Conservation (phyloP, 371 early-diverging fungal species). For the Lichtheimia ramosa region DNA sequence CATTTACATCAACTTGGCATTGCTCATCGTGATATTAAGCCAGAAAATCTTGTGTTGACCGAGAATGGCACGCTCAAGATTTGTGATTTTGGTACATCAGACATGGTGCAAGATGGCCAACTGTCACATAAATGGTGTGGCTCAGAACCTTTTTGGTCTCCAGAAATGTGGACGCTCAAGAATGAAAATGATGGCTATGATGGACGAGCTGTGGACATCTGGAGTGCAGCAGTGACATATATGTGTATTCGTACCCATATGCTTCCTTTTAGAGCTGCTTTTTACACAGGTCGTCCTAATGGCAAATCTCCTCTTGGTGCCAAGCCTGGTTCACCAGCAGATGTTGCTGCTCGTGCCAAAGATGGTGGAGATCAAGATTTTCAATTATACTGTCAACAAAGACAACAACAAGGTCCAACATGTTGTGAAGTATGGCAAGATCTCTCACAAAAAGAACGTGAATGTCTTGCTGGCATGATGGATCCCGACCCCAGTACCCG, state of each 20-base stretch:
- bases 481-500: constrained; percentile 51
- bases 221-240: constrained; percentile 85
- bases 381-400: constrained; percentile 22
- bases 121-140: constrained; percentile 82
- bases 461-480: constrained; percentile 44
- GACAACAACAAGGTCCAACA: constrained; percentile 7
- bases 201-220: constrained; percentile 79
- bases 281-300: constrained; percentile 55
- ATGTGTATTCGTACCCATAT: constrained; percentile 78
- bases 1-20: constrained; percentile 96
- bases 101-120: constrained; percentile 76
- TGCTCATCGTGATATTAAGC: constrained; percentile 84
- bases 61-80: constrained; percentile 87
- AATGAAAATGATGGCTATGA: constrained; percentile 67
- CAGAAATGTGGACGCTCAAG: constrained; percentile 66
- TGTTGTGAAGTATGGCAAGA: constrained; percentile 26
- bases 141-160: constrained; percentile 89
- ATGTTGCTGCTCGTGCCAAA: constrained; percentile 23
- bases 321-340: constrained; percentile 46
- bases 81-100: constrained; percentile 97
- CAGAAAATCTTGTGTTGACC: constrained; percentile 92
- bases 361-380: constrained; percentile 39
- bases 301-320: constrained; percentile 42
- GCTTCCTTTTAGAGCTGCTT: constrained; percentile 61
- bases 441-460: constrained; percentile 22